Conservation (phyloP, 148 eudicot species). For the Silene conica region DNA sequence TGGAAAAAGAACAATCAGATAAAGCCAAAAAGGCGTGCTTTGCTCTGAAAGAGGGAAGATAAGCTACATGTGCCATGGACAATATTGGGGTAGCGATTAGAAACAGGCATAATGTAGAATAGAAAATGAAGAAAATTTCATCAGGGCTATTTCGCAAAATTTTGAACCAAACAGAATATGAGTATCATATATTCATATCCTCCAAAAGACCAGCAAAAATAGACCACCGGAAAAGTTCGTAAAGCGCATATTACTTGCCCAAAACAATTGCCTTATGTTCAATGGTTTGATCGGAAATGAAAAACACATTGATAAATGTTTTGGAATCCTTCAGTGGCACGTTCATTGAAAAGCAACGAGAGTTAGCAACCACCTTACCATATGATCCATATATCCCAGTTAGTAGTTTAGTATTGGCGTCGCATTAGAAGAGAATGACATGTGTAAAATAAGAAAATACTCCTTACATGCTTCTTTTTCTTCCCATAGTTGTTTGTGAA, state of each 20-base stretch:
- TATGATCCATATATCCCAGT: too few relatives aligned
- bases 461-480: too few relatives aligned
- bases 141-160: not conserved
- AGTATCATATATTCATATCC: not conserved
- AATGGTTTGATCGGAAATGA: not conserved
- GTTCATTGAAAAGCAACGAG: not conserved
- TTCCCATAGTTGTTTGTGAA: too few relatives aligned
- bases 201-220: not conserved
- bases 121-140: not conserved
- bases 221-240: not conserved
- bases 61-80: conserved; percentile 4
- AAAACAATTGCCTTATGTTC: not conserved
- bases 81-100: not conserved
- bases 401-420: too few relatives aligned
- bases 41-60: not conserved
- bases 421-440: too few relatives aligned
- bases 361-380: not conserved
- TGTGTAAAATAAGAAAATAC: too few relatives aligned
- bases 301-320: not conserved
- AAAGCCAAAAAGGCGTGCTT: not conserved
- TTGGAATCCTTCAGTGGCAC: not conserved
- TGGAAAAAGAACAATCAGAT: conserved; percentile 17
- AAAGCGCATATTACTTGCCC: not conserved
- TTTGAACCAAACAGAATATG: not conserved
- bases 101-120: not conserved